Conservation (phyloP, 192 early-diverging fungal species). For the Rhizophagus sp. region DNA sequence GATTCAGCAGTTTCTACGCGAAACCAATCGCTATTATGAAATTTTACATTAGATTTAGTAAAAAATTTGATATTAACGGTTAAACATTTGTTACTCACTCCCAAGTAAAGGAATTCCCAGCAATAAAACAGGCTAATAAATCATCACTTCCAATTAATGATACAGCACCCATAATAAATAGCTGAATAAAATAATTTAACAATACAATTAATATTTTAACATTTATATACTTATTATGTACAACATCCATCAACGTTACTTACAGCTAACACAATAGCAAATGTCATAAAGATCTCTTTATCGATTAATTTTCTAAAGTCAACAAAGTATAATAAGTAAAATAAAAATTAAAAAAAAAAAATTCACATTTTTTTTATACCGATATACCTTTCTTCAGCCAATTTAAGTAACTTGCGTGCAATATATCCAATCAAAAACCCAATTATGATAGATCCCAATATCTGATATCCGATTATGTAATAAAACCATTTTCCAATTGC, state of each 20-base stretch:
- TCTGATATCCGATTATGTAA: slow-evolving; percentile 71
- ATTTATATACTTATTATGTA: neutral
- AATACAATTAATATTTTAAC: neutral
- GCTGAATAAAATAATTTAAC: neutral
- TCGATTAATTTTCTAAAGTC: slow-evolving; percentile 59
- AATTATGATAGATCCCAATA: slow-evolving; percentile 67
- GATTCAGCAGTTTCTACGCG: slow-evolving; percentile 71
- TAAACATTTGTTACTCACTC: slow-evolving; percentile 46
- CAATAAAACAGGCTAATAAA: slow-evolving; percentile 67
- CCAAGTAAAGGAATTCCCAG: slow-evolving; percentile 74
- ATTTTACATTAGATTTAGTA: neutral
- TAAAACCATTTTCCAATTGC: slow-evolving; percentile 78
- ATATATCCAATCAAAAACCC: slow-evolving; percentile 72
- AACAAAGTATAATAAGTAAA: neutral
- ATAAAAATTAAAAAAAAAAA: neutral
- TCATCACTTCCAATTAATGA: slow-evolving; percentile 65
- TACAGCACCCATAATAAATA: slow-evolving; percentile 57
- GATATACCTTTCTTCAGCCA: slow-evolving; percentile 56
- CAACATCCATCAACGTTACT: neutral
- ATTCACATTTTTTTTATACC: neutral
- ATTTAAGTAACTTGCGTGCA: slow-evolving; percentile 63
- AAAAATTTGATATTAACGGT: neutral
- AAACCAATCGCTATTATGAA: slow-evolving; percentile 71
- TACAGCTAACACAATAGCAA: slow-evolving; percentile 70
- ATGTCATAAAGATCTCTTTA: slow-evolving; percentile 73